These are phyloP conservation scores for Lactarius sp. DNA, from an alignment of 768 basidiomycete species.

Conservation along the genomic window DNA sequence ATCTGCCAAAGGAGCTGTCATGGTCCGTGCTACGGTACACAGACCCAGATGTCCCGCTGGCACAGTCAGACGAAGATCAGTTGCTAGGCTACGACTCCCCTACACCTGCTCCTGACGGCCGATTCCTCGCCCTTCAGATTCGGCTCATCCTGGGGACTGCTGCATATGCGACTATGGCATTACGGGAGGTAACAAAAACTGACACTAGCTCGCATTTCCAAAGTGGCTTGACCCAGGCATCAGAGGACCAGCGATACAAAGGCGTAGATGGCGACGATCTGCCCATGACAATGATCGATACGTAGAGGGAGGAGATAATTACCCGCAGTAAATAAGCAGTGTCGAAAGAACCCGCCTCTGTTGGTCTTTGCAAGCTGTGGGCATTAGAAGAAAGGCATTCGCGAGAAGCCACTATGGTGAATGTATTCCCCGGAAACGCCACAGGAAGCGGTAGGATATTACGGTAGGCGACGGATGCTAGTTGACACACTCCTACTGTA, in stretches of 20 bases:
- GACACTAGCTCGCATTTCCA: slow-evolving; percentile 94
- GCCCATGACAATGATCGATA: slow-evolving; percentile 4
- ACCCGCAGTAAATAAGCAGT: not conserved
- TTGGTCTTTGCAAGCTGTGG: not conserved
- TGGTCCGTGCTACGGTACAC: slow-evolving; percentile 88
- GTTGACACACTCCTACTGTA: no score
- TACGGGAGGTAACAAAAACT: slow-evolving; percentile 91
- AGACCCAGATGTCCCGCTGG: slow-evolving; percentile 86
- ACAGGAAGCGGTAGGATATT: not conserved
- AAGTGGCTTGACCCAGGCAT: slow-evolving; percentile 64
- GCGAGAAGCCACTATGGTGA: no score
- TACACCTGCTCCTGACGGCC: slow-evolving; percentile 60
- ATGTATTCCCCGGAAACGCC: no score
- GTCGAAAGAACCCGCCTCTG: not conserved
- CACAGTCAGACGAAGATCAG: slow-evolving; percentile 93
- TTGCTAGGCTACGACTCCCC: slow-evolving; percentile 78
- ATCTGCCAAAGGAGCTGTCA: slow-evolving; percentile 73
- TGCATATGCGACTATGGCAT: slow-evolving; percentile 96
- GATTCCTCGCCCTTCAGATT: slow-evolving; percentile 85
- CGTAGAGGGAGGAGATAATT: not conserved
- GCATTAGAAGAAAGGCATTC: not conserved
- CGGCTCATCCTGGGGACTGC: slow-evolving; percentile 81
- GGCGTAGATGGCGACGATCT: slow-evolving; percentile 40
- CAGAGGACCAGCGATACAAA: slow-evolving; percentile 80
- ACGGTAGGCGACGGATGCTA: no score